phyloP scores from a whole-genome alignment of 495 filamentous ascomycete species.

The Hypoxylon fuscum region DNA sequence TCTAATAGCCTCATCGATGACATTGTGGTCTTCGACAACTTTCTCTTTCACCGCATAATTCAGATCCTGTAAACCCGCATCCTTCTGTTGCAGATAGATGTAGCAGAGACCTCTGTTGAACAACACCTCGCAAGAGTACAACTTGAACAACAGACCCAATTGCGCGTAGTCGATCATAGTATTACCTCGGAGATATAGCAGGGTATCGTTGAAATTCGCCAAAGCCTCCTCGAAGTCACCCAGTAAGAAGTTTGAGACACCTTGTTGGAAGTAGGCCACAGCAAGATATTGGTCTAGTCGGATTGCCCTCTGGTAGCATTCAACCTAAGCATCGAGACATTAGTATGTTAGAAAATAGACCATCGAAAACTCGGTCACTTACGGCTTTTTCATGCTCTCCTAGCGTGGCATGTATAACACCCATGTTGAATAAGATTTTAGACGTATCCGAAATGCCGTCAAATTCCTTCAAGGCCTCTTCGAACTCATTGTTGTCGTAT shows the following conservation, averaged over 20 bases:
- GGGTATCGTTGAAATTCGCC: conserved; percentile 98
- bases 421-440: conserved; percentile 98
- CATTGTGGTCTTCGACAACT: conserved; percentile 91
- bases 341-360: conserved; percentile 13
- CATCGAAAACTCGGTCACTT: too few species aligned
- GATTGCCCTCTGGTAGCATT: conserved; percentile 92
- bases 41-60: conserved; percentile 95
- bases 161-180: conserved; percentile 98
- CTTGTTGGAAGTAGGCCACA: conserved; percentile 98
- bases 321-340: conserved; percentile 66
- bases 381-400: conserved; percentile 96
- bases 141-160: conserved; percentile 91
- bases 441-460: conserved; percentile 92
- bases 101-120: conserved; percentile 99
- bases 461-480: conserved; percentile 82
- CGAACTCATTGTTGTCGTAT: conserved; percentile 97
- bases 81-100: conserved; percentile 93
- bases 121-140: conserved; percentile 96
- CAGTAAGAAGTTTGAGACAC: conserved; percentile 96
- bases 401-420: conserved; percentile 97
- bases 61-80: conserved; percentile 89
- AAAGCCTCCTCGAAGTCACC: conserved; percentile 98
- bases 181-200: conserved; percentile 94
- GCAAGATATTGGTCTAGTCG: conserved; percentile 92
- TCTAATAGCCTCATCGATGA: conserved; percentile 95